phyloP scores from a whole-genome alignment of 2,329 filamentous ascomycete species.

The Fusarium coffeatum region DNA sequence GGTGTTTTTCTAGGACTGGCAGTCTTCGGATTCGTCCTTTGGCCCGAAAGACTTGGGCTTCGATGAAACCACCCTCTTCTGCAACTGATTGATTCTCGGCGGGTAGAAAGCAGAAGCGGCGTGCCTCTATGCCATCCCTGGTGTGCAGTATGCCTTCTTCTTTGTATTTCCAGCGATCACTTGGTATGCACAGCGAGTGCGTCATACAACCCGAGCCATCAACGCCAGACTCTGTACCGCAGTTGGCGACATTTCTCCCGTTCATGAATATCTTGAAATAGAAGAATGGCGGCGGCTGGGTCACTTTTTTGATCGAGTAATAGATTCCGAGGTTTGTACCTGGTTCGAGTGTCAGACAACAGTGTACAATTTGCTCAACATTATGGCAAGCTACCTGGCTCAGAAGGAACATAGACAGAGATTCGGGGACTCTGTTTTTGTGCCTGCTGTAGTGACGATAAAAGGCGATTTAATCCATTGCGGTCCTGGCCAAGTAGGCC shows the following conservation, averaged over 20 bases:
- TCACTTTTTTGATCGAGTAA: constrained; percentile 57
- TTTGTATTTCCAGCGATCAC: constrained; percentile 55
- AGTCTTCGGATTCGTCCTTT: constrained; percentile 58
- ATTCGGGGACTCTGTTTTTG: constrained; percentile 56
- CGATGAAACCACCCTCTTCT: constrained; percentile 67
- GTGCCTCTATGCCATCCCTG: constrained; percentile 58
- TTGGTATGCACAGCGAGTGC: constrained; percentile 62
- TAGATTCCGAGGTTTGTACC: constrained; percentile 65
- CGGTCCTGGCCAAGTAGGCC: constrained; percentile 36
- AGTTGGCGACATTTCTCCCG: constrained; percentile 62
- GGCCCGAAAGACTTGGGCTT: constrained; percentile 65
- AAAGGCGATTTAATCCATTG: not conserved
- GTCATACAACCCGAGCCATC: constrained; percentile 55
- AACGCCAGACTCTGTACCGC: constrained; percentile 59
- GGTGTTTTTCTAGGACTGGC: constrained; percentile 57
- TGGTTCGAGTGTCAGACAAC: constrained; percentile 43
- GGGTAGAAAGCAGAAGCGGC: constrained; percentile 63
- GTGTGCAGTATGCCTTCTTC: constrained; percentile 51
- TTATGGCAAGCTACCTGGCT: constrained; percentile 56
- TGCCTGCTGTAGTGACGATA: constrained; percentile 18
- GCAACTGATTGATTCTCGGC: constrained; percentile 55
- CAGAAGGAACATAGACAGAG: constrained; percentile 68
- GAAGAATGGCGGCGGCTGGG: constrained; percentile 54
- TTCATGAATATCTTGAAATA: constrained; percentile 69
- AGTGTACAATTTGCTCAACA: too few species aligned